A percentile compares a stretch with the other conserved stretches of the same genome.
phyloP scores from a whole-genome alignment of 2,329 filamentous ascomycete genomes.

The Aspergillus ochraceus region DNA sequence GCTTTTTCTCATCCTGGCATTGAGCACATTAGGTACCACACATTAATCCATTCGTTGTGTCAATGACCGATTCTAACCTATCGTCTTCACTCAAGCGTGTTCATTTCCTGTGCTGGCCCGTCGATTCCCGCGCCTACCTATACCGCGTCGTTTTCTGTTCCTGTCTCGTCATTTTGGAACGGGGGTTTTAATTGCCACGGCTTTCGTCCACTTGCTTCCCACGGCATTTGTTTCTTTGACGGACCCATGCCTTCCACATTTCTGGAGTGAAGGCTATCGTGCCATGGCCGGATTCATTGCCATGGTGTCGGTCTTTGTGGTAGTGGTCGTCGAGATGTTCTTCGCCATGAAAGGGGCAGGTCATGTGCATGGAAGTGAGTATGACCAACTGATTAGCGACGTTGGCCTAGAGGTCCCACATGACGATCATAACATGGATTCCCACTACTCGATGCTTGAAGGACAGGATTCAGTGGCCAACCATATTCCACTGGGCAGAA shows the following conservation, averaged over 20 bases:
- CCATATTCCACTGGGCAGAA: constrained; percentile 20
- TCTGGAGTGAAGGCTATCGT: constrained; percentile 77
- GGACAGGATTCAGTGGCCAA: constrained; percentile 19
- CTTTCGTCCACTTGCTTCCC: constrained; percentile 61
- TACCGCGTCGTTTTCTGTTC: constrained; percentile 60
- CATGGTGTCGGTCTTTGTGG: constrained; percentile 77
- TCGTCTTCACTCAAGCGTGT: constrained; percentile 48
- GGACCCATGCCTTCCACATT: constrained; percentile 68
- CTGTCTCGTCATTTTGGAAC: constrained; percentile 61
- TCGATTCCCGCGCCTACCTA: constrained; percentile 59
- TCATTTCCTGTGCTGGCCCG: constrained; percentile 62
- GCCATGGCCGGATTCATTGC: constrained; percentile 79
- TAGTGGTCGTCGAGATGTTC: constrained; percentile 85
- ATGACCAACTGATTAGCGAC: constrained; percentile 45
- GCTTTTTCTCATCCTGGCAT: constrained; percentile 62
- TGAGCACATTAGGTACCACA: constrained; percentile 47
- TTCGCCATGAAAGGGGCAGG: constrained; percentile 70
- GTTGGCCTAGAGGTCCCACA: constrained; percentile 21
- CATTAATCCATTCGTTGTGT: neutral
- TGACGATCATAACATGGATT: constrained; percentile 17
- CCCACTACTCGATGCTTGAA: constrained; percentile 25
- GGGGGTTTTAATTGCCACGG: constrained; percentile 58
- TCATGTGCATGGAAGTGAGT: constrained; percentile 58
- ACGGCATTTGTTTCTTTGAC: constrained; percentile 62
- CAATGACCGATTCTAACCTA: constrained; percentile 9